Conservation (phyloP, 805 yeast species). For the Candida ulmi region DNA sequence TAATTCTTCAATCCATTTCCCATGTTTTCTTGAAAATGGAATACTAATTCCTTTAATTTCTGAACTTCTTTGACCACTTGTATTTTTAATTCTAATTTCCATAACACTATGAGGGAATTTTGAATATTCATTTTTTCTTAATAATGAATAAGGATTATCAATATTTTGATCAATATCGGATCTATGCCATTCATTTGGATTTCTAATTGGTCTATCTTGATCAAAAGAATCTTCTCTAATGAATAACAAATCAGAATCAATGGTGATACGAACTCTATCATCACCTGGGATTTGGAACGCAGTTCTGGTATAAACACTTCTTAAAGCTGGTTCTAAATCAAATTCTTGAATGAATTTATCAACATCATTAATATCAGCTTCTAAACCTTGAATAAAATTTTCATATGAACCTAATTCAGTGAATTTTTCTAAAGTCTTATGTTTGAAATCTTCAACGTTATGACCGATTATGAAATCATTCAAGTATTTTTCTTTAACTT, state of each 20-base stretch:
- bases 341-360: conserved; percentile 58
- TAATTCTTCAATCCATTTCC: conserved; percentile 81
- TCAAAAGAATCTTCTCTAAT: conserved; percentile 91
- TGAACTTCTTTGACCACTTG: conserved; percentile 30
- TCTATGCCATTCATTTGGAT: conserved; percentile 88
- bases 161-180: conserved; percentile 79
- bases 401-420: conserved; percentile 54
- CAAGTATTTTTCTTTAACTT: conserved; percentile 76
- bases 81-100: conserved; percentile 71
- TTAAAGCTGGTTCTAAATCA: conserved; percentile 75
- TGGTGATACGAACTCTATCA: conserved; percentile 82
- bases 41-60: conserved; percentile 27
- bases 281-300: conserved; percentile 99
- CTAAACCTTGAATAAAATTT: conserved; percentile 44
- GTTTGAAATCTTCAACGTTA: conserved; percentile 35
- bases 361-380: conserved; percentile 51
- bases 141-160: conserved; percentile 59
- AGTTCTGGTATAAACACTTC: conserved; percentile 84
- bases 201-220: conserved; percentile 78
- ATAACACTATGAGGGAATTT: conserved; percentile 83
- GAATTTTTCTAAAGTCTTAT: conserved; percentile 55
- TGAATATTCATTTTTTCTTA: conserved; percentile 80
- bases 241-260: conserved; percentile 83
- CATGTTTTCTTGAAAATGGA: conserved; percentile 44
- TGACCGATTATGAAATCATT: conserved; percentile 62